Evolutionary conservation across 495 filamentous ascomycete genomes (phyloP), one percentile per base, ranked within the genome.

Genomic region (Parathielavia hyrcaniae): DNA sequence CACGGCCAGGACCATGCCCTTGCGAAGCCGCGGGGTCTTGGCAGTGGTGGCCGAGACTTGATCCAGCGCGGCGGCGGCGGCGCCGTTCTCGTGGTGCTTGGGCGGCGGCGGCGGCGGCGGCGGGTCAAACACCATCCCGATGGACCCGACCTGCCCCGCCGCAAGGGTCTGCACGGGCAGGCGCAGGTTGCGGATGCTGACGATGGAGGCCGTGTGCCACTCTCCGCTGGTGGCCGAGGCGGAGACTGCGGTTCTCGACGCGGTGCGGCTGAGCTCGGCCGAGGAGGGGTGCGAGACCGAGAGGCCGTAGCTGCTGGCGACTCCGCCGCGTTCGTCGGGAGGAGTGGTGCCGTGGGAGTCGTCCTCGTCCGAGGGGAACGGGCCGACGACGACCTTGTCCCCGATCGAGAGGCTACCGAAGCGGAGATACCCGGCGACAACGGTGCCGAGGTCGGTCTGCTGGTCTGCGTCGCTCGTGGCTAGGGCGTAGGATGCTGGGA

Each of bases 131-230:
- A 87, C 80, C 53, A 97, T 74, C 3, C 91, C 92, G 26, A 98
- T 82, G 2, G 90, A 95, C 2, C 95, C 93, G 2, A 93, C 92
- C 75, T 97, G 90, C 50, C 89, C 93, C 14, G 83, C 79, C 16
- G 81, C 75, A 0, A 98, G 77, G 0, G 77, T 85, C 47, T 83
- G 86, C 4, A 95, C 89, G 0, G 93, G 89, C 6, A 96, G 76
- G 17, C 95, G 82, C 9, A 98, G 78, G 62, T 95, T 91, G 19
- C 95, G 86, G 32, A 97, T 84, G 59, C 90, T 96, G 48, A 89
- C 81, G 48, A 97, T 84, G 20, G 77, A 82, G n/a, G 89, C 86
- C 17, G 74, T 77, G 45, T 86, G 83, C 89, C 89, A 96, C 67
- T 87, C 85, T 0, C 76, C 75, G 44, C 73, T 76, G n/a, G 75